A percentile compares a stretch with the other conserved stretches of the same genome.
phyloP scores from a whole-genome alignment of 2,329 filamentous ascomycete species.

The Pochonia chlamydosporia region DNA sequence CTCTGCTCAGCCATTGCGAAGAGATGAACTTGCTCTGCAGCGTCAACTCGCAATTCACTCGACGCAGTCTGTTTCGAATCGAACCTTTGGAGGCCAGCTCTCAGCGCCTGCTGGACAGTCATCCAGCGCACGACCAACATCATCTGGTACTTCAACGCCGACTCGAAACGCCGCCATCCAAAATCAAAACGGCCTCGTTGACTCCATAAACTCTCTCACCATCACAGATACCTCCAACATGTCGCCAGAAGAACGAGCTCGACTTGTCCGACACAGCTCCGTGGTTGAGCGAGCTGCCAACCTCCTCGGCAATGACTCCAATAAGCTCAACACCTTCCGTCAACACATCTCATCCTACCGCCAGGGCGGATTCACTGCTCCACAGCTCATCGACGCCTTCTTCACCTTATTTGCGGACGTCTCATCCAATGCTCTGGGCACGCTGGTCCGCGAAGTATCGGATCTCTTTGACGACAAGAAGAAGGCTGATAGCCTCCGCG shows the following conservation, averaged over 20 bases:
- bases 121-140: constrained; percentile 12
- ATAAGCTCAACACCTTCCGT: constrained; percentile 74
- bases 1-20: constrained; percentile 71
- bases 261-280: constrained; percentile 70
- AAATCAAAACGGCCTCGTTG: constrained; percentile 15
- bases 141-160: constrained; percentile 3
- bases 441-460: constrained; percentile 82
- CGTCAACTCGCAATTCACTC: constrained; percentile 87
- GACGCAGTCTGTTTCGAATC: constrained; percentile 70
- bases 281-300: constrained; percentile 81
- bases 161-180: constrained; percentile 13
- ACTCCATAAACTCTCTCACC: constrained; percentile 44
- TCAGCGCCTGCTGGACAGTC: constrained; percentile 38
- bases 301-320: constrained; percentile 69
- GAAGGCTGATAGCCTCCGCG: constrained; percentile 68
- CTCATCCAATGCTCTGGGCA: constrained; percentile 74
- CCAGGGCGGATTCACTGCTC: constrained; percentile 60
- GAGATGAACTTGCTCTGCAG: constrained; percentile 89
- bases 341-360: constrained; percentile 73
- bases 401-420: constrained; percentile 79
- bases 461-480: constrained; percentile 82
- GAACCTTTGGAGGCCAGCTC: constrained; percentile 81
- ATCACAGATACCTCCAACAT: constrained; percentile 46
- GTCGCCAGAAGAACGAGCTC: constrained; percentile 74
- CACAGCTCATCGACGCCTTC: constrained; percentile 78